These are phyloP conservation scores for Penicillium roqueforti DNA, from an alignment of 495 filamentous ascomycete genomes.

Conservation along the genomic window DNA sequence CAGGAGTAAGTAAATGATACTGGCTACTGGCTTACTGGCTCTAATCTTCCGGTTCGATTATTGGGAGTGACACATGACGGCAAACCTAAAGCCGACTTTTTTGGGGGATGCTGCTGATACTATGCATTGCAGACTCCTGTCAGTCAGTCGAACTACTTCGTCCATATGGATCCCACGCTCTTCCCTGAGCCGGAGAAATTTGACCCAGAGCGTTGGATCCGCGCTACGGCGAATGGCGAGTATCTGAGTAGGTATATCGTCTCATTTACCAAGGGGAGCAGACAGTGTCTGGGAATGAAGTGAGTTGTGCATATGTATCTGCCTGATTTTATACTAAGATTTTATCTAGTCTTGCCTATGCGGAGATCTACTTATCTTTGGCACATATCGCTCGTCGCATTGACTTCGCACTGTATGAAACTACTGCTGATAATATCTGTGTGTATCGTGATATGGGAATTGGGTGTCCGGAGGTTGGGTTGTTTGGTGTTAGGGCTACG, in stretches of 20 bases:
- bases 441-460: constrained; percentile 23
- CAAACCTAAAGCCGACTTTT: neutral
- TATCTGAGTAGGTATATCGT: constrained; percentile 34
- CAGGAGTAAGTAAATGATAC: constrained; percentile 24
- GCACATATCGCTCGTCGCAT: constrained; percentile 37
- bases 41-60: neutral
- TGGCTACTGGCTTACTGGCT: neutral
- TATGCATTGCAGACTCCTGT: constrained; percentile 33
- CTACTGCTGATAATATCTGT: constrained; percentile 30
- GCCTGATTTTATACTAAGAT: neutral
- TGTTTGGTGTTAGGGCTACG: constrained; percentile 19
- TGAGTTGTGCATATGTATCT: constrained; percentile 15
- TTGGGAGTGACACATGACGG: neutral
- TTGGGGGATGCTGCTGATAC: neutral
- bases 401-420: constrained; percentile 36
- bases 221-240: constrained; percentile 17
- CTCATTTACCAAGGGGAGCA: constrained; percentile 42
- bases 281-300: constrained; percentile 48
- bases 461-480: constrained; percentile 14
- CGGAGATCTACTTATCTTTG: constrained; percentile 36
- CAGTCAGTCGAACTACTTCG: constrained; percentile 44
- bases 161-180: constrained; percentile 43
- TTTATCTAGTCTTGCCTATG: constrained; percentile 33
- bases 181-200: constrained; percentile 47
- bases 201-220: constrained; percentile 49